Evolutionary conservation across 225 moss, liverwort and hornwort genomes (phyloP), one percentile per base, ranked within the genome.

Genomic region (Polytrichum formosum): DNA sequence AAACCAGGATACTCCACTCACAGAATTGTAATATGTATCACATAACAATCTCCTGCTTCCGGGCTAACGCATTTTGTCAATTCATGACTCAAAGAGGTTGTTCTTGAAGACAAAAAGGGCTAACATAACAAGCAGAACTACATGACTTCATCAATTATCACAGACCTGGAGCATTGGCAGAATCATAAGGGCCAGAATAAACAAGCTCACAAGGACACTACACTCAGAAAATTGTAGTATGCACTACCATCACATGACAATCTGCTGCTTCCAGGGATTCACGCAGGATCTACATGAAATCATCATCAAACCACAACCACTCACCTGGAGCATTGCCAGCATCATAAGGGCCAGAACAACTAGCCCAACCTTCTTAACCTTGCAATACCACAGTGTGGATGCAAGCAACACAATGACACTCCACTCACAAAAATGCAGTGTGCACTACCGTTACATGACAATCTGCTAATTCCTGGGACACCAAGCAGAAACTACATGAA

Each of bases 181-280:
- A 18, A 18, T 27, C 56, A 27, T 9, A 19, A 28, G 78, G 65
- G 67, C 61, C 78, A 21, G 78, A 75, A 46, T 33, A 23, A 23
- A 23, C 23, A 23, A 23, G 23, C 23, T 23, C 23, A 7, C 65
- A n/a, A 18, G 4, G 4, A 26, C 26, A 26, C 26, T 30, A 6
- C 6, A 30, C 30, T 30, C 6, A 6, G 1, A 30, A 1, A 30
- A 30, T 30, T 30, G 6, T 30, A 6, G 6, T 6, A 6, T 4
- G 6, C 30, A 5, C 30, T 5, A 30, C 30, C 5, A 30, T 30
- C 30, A 30, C 30, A 30, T 30, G 30, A 30, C 30, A 30, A 64
- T 29, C 18, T 18, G 18, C 10, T 29, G 26, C 25, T 5, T 64
- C 26, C 26, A 2, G 28, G 64, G 61, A 26, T 62, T 1, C 30